Conservation (phyloP, 108 stramenopile genomes). For the Cylindrotheca closterium region DNA sequence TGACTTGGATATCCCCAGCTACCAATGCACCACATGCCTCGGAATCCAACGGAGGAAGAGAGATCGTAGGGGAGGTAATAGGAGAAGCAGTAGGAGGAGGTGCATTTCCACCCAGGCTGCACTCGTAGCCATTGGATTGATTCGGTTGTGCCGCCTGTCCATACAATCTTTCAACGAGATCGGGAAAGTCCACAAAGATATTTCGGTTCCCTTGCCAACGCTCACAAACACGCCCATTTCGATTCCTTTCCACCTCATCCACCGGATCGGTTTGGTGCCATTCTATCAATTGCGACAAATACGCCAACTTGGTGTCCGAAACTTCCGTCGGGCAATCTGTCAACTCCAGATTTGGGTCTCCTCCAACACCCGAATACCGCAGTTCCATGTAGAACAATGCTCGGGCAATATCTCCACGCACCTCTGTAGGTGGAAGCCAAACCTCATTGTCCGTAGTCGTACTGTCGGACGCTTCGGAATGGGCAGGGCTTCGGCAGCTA, state of each 20-base stretch:
- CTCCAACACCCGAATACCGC: conserved; percentile 48
- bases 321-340: conserved; percentile 28
- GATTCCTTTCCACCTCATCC: conserved; percentile 44
- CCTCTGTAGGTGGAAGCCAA: conserved; percentile 42
- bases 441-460: conserved; percentile 37
- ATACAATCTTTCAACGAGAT: conserved; percentile 41
- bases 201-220: conserved; percentile 85
- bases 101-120: neutral
- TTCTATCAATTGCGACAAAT: conserved; percentile 48
- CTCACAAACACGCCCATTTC: conserved; percentile 64
- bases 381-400: conserved; percentile 79
- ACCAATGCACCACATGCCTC: neutral
- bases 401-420: conserved; percentile 80
- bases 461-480: conserved; percentile 26
- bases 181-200: conserved; percentile 78
- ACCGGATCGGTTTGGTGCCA: conserved; percentile 78
- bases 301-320: conserved; percentile 16
- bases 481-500: conserved; percentile 6
- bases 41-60: neutral
- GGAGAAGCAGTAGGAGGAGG: neutral
- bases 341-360: conserved; percentile 21
- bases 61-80: neutral
- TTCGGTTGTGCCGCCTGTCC: conserved; percentile 6
- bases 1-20: conserved; percentile 39
- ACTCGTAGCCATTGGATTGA: neutral